Base-by-base conservation (phyloP, 2,329 filamentous ascomycete genomes). In the Dryadomyces quercivorus region DNA sequence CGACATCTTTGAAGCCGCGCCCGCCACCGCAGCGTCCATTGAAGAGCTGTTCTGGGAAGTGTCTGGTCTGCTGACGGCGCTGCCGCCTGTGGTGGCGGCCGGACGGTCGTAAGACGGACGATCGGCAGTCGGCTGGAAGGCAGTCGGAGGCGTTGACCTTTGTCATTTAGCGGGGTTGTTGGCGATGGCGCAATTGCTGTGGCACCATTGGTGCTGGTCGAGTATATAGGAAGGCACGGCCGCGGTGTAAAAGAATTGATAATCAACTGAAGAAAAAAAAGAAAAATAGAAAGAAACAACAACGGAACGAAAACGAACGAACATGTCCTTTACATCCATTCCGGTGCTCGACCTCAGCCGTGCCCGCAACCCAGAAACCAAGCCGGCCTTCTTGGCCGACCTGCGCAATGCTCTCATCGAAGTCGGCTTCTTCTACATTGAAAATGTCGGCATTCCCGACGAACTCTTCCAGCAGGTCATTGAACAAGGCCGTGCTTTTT, bases 341-440 rank as follows among this genome's bases (percentile, higher is more conserved):
- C 89, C 89, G 1, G 79, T 93, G 52, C 76, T 95, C 40, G 86
- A 92, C 65, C 76, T 94, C 57, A 79, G 84, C 15, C 72, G 78
- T 21, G 85, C 88, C 43, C 72, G 75, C 59, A 70, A 82, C 60
- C 75, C 80, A 18, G 70, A 72, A 5, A 84, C 85, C 0, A 94
- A 93, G 69, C 77, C 85, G 2, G 71, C 70, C 36, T 93, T 95
- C 62, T 77, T 94, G 0, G 68, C 72, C 1, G 75, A 87, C 53
- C 75, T 95, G 36, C 84, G 86, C 16, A 74, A 86, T 67, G 87
- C 88, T 0, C 71, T 95, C 36, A 79, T 95, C 62, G 85, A 92
- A 65, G 86, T 94, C n/a, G 89, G 89, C 1, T 95, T 95, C 63
- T 68, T 94, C 21, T 95, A 95, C 64, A 78, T 95, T 58, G 85